phyloP scores from a whole-genome alignment of 208 protist species.

The Acanthamoeba royreba region DNA sequence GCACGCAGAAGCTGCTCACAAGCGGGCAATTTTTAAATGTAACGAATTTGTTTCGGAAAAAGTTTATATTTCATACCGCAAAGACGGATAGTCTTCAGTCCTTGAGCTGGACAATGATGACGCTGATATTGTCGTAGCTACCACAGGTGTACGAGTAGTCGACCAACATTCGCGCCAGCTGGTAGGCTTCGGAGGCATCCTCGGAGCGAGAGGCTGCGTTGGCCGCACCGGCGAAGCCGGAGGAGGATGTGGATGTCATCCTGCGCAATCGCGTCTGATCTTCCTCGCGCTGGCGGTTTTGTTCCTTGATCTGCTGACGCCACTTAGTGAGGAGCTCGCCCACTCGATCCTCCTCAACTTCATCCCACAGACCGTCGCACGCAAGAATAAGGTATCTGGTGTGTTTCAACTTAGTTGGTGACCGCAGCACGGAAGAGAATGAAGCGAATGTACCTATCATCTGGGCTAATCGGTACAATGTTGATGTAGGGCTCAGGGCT shows the following conservation, averaged over 20 bases:
- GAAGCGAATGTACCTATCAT: not conserved
- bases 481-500: not conserved
- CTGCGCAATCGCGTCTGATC: not conserved
- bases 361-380: slow-evolving; percentile 1
- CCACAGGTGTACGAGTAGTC: not conserved
- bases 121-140: slow-evolving; percentile 23
- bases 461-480: not conserved
- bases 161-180: not conserved
- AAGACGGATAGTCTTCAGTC: not conserved
- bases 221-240: too few relatives aligned
- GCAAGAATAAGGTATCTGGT: not conserved
- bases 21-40: too few relatives aligned
- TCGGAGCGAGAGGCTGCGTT: too few relatives aligned
- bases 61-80: too few relatives aligned
- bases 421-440: not conserved
- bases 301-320: not conserved
- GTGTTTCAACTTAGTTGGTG: not conserved
- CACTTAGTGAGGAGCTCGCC: not conserved
- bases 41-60: too few relatives aligned
- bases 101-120: not conserved
- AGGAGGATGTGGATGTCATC: not conserved
- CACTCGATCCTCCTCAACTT: not conserved
- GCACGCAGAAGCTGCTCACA: too few relatives aligned
- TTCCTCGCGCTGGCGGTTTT: not conserved
- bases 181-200: not conserved